Percentiles rank a stretch among this genome's conserved stretches.
Evolutionary conservation across 495 filamentous ascomycete genomes (phyloP).

Genomic region (Emericellopsis terricola): DNA sequence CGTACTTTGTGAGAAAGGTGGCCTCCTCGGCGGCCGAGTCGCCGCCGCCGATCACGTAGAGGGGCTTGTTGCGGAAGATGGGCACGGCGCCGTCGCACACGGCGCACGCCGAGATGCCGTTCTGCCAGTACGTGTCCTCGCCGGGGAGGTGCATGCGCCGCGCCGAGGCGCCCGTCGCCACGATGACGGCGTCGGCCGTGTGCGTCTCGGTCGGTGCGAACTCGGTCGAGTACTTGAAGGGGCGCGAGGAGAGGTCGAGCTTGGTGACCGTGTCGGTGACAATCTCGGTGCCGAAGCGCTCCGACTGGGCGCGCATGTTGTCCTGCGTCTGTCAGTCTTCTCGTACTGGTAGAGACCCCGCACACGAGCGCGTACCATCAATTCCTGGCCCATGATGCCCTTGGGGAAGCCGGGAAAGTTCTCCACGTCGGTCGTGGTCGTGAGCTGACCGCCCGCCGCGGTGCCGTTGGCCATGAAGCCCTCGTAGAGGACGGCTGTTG

Average conservation of each 20-base stretch:
- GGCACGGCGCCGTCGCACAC: slow-evolving; percentile 96
- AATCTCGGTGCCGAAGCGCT: slow-evolving; percentile 81
- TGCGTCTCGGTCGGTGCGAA: slow-evolving; percentile 57
- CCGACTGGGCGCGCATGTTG: slow-evolving; percentile 79
- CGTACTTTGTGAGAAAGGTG: slow-evolving; percentile 95
- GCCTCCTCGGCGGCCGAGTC: slow-evolving; percentile 97
- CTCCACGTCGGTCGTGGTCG: slow-evolving; percentile 94
- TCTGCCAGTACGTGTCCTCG: slow-evolving; percentile 92
- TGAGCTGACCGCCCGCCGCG: slow-evolving; percentile 88
- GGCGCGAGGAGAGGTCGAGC: slow-evolving; percentile 67
- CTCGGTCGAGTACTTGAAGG: slow-evolving; percentile 85
- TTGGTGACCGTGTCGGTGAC: slow-evolving; percentile 79
- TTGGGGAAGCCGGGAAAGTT: slow-evolving; percentile 92
- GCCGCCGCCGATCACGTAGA: slow-evolving; percentile 91
- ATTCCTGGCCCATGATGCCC: slow-evolving; percentile 62
- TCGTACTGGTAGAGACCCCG: too few relatives aligned
- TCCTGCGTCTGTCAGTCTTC: slow-evolving; percentile 29
- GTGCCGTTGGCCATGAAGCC: slow-evolving; percentile 95
- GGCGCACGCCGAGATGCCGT: slow-evolving; percentile 87
- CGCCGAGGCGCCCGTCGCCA: slow-evolving; percentile 90
- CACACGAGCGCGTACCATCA: slow-evolving; percentile 44
- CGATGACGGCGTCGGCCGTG: slow-evolving; percentile 81
- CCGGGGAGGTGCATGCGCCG: slow-evolving; percentile 66
- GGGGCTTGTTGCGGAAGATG: slow-evolving; percentile 89
- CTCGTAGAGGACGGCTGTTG: slow-evolving; percentile 73